Base-by-base conservation (phyloP, 225 moss, liverwort and hornwort species). In the Pseudoscleropodium purum region DNA sequence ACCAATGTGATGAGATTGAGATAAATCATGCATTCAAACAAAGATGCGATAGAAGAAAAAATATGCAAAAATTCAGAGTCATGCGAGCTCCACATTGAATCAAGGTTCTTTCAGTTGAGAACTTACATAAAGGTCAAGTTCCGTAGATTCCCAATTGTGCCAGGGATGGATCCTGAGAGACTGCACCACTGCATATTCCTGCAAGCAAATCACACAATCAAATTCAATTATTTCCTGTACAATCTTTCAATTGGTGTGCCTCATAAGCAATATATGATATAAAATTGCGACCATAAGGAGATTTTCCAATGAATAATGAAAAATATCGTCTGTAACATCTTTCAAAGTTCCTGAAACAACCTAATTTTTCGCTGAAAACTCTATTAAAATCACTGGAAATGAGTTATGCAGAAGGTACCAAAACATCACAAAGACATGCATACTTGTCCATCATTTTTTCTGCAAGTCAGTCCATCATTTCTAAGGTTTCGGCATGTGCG, bases 101-200 rank as follows among this genome's bases (percentile, higher is more conserved):
- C 33, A 45, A 82, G 43, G 21, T 59, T 39, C 59, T 39, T 80
- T 18, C 12, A 27, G 39, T 83, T 47, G 41, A 51, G 36, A 73
- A 82, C 93, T 88, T 90, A 94, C 94, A 94, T 69, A 47, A 84
- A 91, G 52, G 87, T 89, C 85, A 94, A 85, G 75, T 88, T 88
- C 51, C 19, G 61, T 15, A 94, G 69, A 18, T 91, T 82, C 24
- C 92, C 91, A 29, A 94, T 85, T 56, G 86, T 34, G 30, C 21
- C 10, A 30, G 94, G 94, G 62, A 94, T 93, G 16, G n/a, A 1
- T 70, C 94, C 94, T 29, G 91, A 54, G 83, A 94, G 85, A 77
- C 83, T 60, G 51, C 94, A 94, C 31, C 13, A 8, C 70, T 93
- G 94, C 89, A 94, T 89, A 93, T 84, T 89, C 91, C 94, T 94